A percentile compares a stretch with the other conserved stretches of the same genome.
phyloP scores from a whole-genome alignment of 1,139 yeast genomes.

The Geotrichum candidum region DNA sequence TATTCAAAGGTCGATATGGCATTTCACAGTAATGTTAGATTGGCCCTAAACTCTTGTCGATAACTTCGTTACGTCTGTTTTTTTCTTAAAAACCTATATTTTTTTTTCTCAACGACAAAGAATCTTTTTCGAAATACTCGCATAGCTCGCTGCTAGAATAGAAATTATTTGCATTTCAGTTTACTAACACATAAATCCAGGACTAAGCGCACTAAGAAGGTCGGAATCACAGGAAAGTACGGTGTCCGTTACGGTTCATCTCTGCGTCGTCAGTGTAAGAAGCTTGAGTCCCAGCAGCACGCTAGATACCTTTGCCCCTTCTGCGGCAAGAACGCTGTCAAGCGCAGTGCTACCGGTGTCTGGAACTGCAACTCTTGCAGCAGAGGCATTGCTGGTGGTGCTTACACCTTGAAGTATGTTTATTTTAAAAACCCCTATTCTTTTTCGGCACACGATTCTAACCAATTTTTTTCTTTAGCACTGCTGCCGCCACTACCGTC shows the following conservation, averaged over 20 bases:
- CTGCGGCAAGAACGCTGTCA: slow-evolving; percentile 99
- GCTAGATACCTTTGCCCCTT: slow-evolving; percentile 98
- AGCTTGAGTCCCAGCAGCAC: slow-evolving; percentile 98
- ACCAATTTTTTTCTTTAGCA: slow-evolving; percentile 7
- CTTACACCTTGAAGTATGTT: slow-evolving; percentile 80
- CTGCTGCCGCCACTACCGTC: slow-evolving; percentile 92
- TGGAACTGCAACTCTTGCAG: slow-evolving; percentile 94
- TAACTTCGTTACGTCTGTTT: background rate
- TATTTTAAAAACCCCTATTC: background rate
- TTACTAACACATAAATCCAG: slow-evolving; percentile 35
- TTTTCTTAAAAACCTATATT: background rate
- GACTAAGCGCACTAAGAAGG: slow-evolving; percentile 99
- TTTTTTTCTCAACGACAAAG: background rate
- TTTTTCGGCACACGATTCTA: background rate
- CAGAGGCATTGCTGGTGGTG: slow-evolving; percentile 99
- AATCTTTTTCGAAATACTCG: background rate
- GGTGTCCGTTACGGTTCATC: slow-evolving; percentile 99
- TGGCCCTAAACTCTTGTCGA: background rate
- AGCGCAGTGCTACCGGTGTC: slow-evolving; percentile 98
- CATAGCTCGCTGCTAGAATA: background rate
- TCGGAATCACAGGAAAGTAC: slow-evolving; percentile 99
- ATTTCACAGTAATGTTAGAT: background rate
- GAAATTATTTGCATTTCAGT: background rate
- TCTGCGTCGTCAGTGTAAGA: slow-evolving; percentile 99
- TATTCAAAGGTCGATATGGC: background rate